phyloP scores from a whole-genome alignment of 768 basidiomycete species.

The Coprinellus aureogranulatus region DNA sequence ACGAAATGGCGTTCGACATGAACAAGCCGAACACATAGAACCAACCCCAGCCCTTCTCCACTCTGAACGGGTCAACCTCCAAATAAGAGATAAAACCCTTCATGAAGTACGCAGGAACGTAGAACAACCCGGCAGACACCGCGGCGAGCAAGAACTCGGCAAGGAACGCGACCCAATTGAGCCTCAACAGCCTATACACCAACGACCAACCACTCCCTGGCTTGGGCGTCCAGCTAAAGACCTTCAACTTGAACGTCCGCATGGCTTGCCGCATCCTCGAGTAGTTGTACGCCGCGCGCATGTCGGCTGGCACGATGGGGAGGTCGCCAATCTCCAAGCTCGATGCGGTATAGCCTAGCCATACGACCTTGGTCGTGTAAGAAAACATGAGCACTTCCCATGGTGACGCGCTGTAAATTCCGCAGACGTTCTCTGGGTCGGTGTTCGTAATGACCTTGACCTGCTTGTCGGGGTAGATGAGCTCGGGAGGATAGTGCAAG shows the following conservation, averaged over 20 bases:
- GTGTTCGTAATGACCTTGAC: conserved; percentile 56
- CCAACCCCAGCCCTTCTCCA: conserved; percentile 70
- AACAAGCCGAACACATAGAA: conserved; percentile 47
- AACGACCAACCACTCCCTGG: conserved; percentile 66
- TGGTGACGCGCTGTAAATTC: conserved; percentile 53
- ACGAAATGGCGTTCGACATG: conserved; percentile 29
- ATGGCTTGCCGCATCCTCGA: conserved; percentile 60
- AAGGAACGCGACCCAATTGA: conserved; percentile 46
- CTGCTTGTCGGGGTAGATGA: conserved; percentile 73
- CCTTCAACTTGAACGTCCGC: conserved; percentile 45
- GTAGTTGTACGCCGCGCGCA: conserved; percentile 68
- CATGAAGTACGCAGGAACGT: conserved; percentile 65
- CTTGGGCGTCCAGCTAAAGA: conserved; percentile 57
- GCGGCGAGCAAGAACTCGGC: conserved; percentile 51
- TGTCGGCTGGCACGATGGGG: conserved; percentile 71
- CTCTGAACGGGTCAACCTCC: conserved; percentile 57
- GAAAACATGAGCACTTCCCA: conserved; percentile 74
- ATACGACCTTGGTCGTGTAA: conserved; percentile 84
- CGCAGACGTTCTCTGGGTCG: conserved; percentile 76
- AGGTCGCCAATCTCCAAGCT: conserved; percentile 86
- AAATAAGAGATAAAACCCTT: conserved; percentile 60
- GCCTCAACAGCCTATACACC: conserved; percentile 55
- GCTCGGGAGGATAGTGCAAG: conserved; percentile 69
- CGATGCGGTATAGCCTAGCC: conserved; percentile 71
- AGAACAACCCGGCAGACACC: conserved; percentile 61